Base-by-base conservation (phyloP, 1,284 basidiomycete genomes). In the Rhodotorula sp. region DNA sequence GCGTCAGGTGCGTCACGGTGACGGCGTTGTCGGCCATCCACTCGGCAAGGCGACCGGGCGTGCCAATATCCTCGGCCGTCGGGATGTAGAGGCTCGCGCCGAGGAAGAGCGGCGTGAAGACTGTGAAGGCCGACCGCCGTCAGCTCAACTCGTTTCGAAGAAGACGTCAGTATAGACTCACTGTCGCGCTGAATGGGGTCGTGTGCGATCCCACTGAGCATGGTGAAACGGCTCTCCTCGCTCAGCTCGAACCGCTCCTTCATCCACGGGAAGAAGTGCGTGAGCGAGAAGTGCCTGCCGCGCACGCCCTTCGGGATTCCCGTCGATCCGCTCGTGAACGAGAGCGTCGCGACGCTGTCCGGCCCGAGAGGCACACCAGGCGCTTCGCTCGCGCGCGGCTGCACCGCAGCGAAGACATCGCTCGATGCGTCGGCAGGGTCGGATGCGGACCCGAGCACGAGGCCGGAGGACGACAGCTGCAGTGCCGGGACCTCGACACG, bases 241-340 rank as follows among this genome's bases (percentile, higher is more conserved):
- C 85, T 85, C 57, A 99, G 84, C 4, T 87, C 89, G 81, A 99
- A 99, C 25, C 89, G 85, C 80, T 93, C 84, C 27, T 91, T 90
- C 97, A 99, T 99, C 97, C 97, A 99, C 5, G 96, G 96, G 88
- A 99, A 99, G 86, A 99, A 99, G 82, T 99, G 97, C 0, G 97
- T 99, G 76, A 99, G 85, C 77, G 91, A 93, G 82, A 91, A 97
- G 82, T 99, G 97, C 59, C 97, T 85, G 0, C 97, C 97, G 78
- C 89, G 88, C 60, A 99, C 96, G 56, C 97, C 97, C 84, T 99
- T 99, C 4, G 97, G 97, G 66, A 99, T 95, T 61, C 97, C 97
- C 0, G 97, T 99, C 75, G 92, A 96, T 63, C 97, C 97, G 74
- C 92, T 96, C 2, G 97, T 99, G 84, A 99, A 99, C 1, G 92